Evolutionary conservation across 257 asterid genomes (phyloP).

Genomic region (Cynanchum wilfordii): DNA sequence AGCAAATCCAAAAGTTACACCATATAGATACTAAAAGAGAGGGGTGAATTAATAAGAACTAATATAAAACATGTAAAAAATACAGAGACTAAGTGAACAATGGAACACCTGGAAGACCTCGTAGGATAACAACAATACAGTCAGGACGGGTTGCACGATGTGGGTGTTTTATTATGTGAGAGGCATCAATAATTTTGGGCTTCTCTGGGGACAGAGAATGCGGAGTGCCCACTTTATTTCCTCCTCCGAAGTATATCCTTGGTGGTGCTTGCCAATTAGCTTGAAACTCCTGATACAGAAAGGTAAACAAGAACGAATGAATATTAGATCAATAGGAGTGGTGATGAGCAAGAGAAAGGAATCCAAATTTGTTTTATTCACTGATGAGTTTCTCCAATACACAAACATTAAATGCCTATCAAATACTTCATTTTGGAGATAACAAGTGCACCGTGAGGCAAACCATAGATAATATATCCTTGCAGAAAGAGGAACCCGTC

Average conservation of each 20-base stretch:
- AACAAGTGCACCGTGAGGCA: not conserved
- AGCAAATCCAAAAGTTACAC: not conserved
- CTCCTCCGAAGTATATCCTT: slow-evolving; percentile 40
- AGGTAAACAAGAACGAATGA: not conserved
- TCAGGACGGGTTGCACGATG: slow-evolving; percentile 83
- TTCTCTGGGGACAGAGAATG: slow-evolving; percentile 40
- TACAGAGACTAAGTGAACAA: not conserved
- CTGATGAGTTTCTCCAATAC: not conserved
- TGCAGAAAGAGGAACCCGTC: not conserved
- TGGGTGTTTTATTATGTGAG: slow-evolving; percentile 78
- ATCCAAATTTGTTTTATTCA: not conserved
- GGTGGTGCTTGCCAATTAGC: slow-evolving; percentile 36
- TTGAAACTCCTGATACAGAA: slow-evolving; percentile 38
- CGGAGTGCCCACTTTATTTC: slow-evolving; percentile 34
- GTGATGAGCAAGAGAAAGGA: not conserved
- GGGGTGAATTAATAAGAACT: not conserved
- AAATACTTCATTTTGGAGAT: not conserved
- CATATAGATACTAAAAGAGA: not conserved
- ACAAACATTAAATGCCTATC: not conserved
- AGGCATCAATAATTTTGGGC: slow-evolving; percentile 64
- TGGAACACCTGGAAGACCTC: slow-evolving; percentile 89
- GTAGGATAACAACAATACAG: slow-evolving; percentile 75
- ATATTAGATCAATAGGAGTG: not conserved
- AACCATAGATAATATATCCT: not conserved
- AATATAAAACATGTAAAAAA: slow-evolving; percentile 3